These are phyloP conservation scores for Aspergillus fructus DNA, from an alignment of 2,329 filamentous ascomycete species.

Conservation along the genomic window DNA sequence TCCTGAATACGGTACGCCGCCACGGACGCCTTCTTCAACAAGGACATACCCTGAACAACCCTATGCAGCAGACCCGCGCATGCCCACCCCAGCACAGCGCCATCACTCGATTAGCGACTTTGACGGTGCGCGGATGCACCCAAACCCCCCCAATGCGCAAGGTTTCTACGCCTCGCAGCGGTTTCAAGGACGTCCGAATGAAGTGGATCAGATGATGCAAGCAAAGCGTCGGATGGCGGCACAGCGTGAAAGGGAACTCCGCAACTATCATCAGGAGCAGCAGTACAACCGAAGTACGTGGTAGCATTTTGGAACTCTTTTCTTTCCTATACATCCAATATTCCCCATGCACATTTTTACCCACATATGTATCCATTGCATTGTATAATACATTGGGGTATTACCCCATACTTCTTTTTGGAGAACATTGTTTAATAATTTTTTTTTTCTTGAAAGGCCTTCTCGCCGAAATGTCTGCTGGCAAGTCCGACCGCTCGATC, in stretches of 20 bases:
- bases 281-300: conserved; percentile 96
- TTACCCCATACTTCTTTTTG: conserved; percentile 23
- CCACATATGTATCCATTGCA: conserved; percentile 42
- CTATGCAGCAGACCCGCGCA: conserved; percentile 64
- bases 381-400: conserved; percentile 44
- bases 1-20: conserved; percentile 59
- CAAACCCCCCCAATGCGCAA: conserved; percentile 72
- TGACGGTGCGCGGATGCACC: conserved; percentile 71
- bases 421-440: conserved; percentile 43
- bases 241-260: conserved; percentile 96
- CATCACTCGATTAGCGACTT: conserved; percentile 85
- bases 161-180: conserved; percentile 93
- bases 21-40: conserved; percentile 13
- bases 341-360: conserved; percentile 36
- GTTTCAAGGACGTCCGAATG: conserved; percentile 82
- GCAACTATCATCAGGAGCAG: conserved; percentile 99
- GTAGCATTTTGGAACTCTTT: conserved; percentile 37
- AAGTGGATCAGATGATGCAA: conserved; percentile 98
- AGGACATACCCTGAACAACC: conserved; percentile 27
- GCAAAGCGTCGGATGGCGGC: conserved; percentile 98
- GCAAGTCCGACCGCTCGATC: conserved; percentile 82
- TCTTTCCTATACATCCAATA: conserved; percentile 32
- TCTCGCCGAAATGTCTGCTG: conserved; percentile 66
- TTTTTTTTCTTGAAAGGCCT: conserved; percentile 52
- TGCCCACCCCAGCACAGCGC: conserved; percentile 64